phyloP scores from a whole-genome alignment of 768 basidiomycete genomes.

The Serendipita sp. region DNA sequence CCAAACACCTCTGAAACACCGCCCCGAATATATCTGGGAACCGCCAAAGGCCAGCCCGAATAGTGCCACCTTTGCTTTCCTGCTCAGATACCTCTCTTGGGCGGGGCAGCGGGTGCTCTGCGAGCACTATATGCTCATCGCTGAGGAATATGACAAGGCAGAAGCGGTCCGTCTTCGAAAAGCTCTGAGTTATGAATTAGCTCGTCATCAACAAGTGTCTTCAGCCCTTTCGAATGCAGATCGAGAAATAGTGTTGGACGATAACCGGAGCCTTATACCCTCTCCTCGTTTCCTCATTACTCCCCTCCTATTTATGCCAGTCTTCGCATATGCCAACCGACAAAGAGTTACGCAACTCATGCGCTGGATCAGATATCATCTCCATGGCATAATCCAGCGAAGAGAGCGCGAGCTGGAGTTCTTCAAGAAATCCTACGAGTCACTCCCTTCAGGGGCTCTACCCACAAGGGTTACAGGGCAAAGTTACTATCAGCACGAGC shows the following conservation, averaged over 20 bases:
- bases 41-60: background rate
- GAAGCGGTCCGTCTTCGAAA: background rate
- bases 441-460: background rate
- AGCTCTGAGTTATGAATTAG: background rate
- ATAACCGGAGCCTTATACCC: background rate
- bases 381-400: background rate
- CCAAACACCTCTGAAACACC: background rate
- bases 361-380: background rate
- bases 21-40: background rate
- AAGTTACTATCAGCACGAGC: background rate
- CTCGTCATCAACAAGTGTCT: background rate
- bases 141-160: conserved; percentile 4
- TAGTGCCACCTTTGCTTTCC: background rate
- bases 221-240: background rate
- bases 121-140: conserved; percentile 4
- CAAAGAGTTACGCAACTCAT: background rate
- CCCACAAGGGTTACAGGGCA: background rate
- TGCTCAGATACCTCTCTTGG: background rate
- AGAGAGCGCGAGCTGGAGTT: background rate
- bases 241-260: background rate
- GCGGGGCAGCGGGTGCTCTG: background rate
- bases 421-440: background rate
- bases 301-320: background rate
- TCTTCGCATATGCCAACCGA: background rate
- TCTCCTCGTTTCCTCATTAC: background rate